Evolutionary conservation across 345 rosid genomes (phyloP), one percentile per base, ranked within the genome.

Genomic region (Rhodomyrtus tomentosa): DNA sequence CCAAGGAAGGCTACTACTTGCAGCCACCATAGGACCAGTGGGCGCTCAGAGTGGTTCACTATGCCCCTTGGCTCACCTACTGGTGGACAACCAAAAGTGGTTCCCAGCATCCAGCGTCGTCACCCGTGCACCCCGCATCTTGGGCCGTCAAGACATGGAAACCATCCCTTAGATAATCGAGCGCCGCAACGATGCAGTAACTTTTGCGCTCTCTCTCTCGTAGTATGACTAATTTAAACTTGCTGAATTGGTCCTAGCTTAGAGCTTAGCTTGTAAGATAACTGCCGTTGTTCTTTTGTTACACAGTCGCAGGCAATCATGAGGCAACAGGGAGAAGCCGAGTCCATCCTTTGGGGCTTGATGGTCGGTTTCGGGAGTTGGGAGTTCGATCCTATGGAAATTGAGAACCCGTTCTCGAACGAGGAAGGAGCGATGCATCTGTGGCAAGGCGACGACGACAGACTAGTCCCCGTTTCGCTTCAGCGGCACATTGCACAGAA

Each of bases 401-500:
- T 94, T 6, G 62, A 91, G 83, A 88, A 90, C 88, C 98, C 94
- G 52, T 92, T 95, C 79, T 92, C 90, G 0, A 83, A 88, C 82
- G 90, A 87, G 5, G 94, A 89, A 85, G 93, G 90, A 27, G 88
- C 89, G 6, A 93, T 94, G 54, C 91, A 95, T 68, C 36, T 95
- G 8, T 96, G 99, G 98, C 88, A 92, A 24, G 99, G 99, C 1
- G 92, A 91, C 52, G 97, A 93, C 6, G 99, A 96, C 86, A 84
- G 73, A 85, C 81, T 92, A 15, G 89, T 90, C 82, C 91, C 95
- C 1, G 88, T 86, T 49, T 83, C 48, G 56, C 89, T 92, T 81
- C 95, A 92, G 85, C 87, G 90, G 4, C 89, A 87, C 86, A 91
- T 93, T 4, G 87, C 76, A 3, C 42, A 85, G 74, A 90, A 83